Percentiles rank a stretch among this genome's conserved stretches.
Evolutionary conservation across 2,329 filamentous ascomycete species (phyloP).

Genomic region (Neospermospora avenae): DNA sequence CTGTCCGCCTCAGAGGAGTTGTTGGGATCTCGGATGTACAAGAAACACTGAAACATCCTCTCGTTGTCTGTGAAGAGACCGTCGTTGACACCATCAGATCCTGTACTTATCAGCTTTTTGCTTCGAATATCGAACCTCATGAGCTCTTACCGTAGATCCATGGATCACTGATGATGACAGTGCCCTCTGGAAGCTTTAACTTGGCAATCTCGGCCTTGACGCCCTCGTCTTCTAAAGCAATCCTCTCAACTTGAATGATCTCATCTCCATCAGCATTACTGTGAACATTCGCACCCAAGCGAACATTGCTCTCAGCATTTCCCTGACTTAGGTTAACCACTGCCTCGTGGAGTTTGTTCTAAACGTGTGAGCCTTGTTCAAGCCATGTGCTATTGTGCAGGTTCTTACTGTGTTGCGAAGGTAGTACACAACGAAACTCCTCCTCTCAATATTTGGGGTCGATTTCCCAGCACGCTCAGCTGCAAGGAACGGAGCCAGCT

Average conservation of each 20-base stretch:
- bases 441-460: slow-evolving; percentile 44
- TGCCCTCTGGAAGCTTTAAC: slow-evolving; percentile 57
- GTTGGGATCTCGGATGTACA: slow-evolving; percentile 62
- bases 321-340: slow-evolving; percentile 48
- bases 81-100: slow-evolving; percentile 50
- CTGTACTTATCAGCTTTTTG: slow-evolving; percentile 31
- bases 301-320: slow-evolving; percentile 53
- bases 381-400: neutral
- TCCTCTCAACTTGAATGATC: slow-evolving; percentile 54
- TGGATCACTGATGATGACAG: slow-evolving; percentile 56
- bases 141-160: slow-evolving; percentile 56
- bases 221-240: slow-evolving; percentile 50
- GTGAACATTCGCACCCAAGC: slow-evolving; percentile 57
- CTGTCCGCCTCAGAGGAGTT: slow-evolving; percentile 59
- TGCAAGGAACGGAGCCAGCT: slow-evolving; percentile 48
- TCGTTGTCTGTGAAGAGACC: slow-evolving; percentile 42
- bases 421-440: slow-evolving; percentile 56
- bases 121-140: neutral
- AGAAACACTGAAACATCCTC: slow-evolving; percentile 59
- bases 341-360: slow-evolving; percentile 63
- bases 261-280: slow-evolving; percentile 58
- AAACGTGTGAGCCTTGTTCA: neutral
- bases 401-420: slow-evolving; percentile 53
- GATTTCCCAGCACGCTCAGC: slow-evolving; percentile 44
- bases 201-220: slow-evolving; percentile 61